phyloP scores from a whole-genome alignment of 2,329 filamentous ascomycete genomes.

The Aspergillaceae sp. region DNA sequence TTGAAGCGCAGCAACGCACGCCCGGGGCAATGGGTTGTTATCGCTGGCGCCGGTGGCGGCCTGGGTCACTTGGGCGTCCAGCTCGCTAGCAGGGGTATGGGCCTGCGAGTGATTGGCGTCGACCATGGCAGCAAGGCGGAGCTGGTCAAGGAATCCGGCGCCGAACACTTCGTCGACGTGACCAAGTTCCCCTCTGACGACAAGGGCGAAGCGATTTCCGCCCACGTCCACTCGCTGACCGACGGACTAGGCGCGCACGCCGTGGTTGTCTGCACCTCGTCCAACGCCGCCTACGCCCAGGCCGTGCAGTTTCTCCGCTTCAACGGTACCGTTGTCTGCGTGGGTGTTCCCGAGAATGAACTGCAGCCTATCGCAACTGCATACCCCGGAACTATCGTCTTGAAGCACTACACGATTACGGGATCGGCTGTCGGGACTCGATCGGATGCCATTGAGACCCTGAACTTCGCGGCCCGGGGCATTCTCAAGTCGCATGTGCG shows the following conservation, averaged over 20 bases:
- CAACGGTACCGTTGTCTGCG: constrained; percentile 44
- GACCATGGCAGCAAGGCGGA: constrained; percentile 55
- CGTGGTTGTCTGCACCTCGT: constrained; percentile 49
- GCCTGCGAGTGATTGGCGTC: constrained; percentile 56
- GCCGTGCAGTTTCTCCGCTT: constrained; percentile 41
- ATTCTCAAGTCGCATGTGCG: constrained; percentile 39
- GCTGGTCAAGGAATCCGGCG: constrained; percentile 51
- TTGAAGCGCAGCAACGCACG: constrained; percentile 53
- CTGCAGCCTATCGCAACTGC: constrained; percentile 38
- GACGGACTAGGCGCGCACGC: constrained; percentile 53
- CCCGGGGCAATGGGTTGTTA: constrained; percentile 53
- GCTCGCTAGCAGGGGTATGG: constrained; percentile 52
- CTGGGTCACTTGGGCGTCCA: constrained; percentile 58
- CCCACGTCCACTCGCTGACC: constrained; percentile 50
- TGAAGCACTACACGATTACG: constrained; percentile 38
- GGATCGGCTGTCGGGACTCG: constrained; percentile 45
- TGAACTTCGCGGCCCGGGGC: constrained; percentile 42
- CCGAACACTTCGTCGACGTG: constrained; percentile 58
- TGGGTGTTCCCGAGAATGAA: constrained; percentile 44
- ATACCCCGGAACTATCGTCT: constrained; percentile 35
- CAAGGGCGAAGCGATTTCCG: constrained; percentile 41
- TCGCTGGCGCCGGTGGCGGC: constrained; percentile 54
- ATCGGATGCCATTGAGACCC: constrained; percentile 41
- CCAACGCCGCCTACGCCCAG: constrained; percentile 45
- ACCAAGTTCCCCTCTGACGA: constrained; percentile 42